phyloP scores from a whole-genome alignment of 164 flowering plant genomes.

The Berberis thunbergii region DNA sequence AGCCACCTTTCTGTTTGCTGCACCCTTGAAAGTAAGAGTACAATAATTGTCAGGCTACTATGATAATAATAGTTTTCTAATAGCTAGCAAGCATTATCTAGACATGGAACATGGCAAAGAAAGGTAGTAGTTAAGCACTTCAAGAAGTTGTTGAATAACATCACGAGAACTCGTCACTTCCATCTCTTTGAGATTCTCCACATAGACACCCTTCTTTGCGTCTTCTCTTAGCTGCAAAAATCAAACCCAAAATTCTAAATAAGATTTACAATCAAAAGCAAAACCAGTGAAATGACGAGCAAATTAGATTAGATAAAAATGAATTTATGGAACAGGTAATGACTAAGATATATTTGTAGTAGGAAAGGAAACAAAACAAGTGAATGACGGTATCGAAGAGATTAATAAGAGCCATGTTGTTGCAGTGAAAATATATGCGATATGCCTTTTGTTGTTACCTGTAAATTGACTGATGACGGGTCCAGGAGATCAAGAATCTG shows the following conservation, averaged over 20 bases:
- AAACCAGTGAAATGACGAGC: neutral
- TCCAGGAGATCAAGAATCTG: constrained; percentile 94
- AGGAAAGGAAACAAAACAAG: neutral
- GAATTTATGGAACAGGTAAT: too few relatives aligned
- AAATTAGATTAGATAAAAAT: too few relatives aligned
- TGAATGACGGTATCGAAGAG: neutral
- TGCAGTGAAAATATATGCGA: neutral
- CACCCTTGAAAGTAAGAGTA: constrained; percentile 49
- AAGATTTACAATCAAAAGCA: neutral
- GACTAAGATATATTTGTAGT: neutral
- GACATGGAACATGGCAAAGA: too few relatives aligned
- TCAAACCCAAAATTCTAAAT: neutral
- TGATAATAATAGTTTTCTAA: neutral
- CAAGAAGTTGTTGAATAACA: constrained; percentile 85
- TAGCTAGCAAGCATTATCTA: too few relatives aligned
- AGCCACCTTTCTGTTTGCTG: constrained; percentile 96
- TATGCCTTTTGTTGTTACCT: constrained; percentile 33
- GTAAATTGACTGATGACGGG: constrained; percentile 79
- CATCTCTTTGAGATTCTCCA: constrained; percentile 74
- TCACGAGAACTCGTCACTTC: constrained; percentile 90
- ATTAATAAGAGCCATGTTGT: neutral
- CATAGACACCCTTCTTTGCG: constrained; percentile 77
- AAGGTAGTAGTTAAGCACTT: constrained; percentile 26
- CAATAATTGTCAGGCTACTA: neutral
- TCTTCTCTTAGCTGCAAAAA: constrained; percentile 77